Evolutionary conservation across 331 rosid species (phyloP).

Genomic region (Acacia concinna): DNA sequence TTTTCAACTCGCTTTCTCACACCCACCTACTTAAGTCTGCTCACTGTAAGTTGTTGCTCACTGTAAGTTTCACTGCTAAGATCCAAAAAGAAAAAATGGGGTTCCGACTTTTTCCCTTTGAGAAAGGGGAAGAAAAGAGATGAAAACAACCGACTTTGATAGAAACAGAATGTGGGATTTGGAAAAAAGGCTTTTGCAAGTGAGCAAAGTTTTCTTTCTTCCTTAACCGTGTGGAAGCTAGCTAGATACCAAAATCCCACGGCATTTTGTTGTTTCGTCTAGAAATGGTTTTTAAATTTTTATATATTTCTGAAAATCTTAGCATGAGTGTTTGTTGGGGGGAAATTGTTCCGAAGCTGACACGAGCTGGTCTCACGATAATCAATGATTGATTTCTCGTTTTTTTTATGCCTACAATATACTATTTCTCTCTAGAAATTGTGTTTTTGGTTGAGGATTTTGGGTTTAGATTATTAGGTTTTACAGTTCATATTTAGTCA

Average conservation of each 20-base stretch:
- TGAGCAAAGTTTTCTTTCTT: constrained; percentile 47
- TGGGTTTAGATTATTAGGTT: constrained; percentile 55
- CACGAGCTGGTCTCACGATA: constrained; percentile 33
- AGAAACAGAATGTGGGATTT: constrained; percentile 51
- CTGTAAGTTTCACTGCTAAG: constrained; percentile 19
- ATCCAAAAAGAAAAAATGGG: not conserved
- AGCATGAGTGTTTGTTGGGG: constrained; percentile 43
- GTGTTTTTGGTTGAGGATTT: constrained; percentile 38
- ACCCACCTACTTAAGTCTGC: constrained; percentile 15
- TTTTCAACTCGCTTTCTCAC: constrained; percentile 34
- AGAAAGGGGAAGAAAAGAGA: constrained; percentile 26
- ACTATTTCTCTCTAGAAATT: constrained; percentile 32
- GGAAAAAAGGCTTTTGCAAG: constrained; percentile 32
- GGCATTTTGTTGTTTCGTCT: constrained; percentile 31
- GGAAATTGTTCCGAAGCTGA: constrained; percentile 49
- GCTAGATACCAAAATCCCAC: constrained; percentile 37
- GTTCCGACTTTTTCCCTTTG: constrained; percentile 10
- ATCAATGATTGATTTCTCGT: no score
- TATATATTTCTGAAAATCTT: constrained; percentile 33
- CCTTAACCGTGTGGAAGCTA: constrained; percentile 21
- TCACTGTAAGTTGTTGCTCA: not conserved
- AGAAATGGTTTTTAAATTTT: constrained; percentile 11
- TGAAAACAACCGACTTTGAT: constrained; percentile 48
- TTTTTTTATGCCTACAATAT: no score
- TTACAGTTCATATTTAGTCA: constrained; percentile 81